Evolutionary conservation across 2,329 filamentous ascomycete species (phyloP).

Genomic region (Emergomyces africanus): DNA sequence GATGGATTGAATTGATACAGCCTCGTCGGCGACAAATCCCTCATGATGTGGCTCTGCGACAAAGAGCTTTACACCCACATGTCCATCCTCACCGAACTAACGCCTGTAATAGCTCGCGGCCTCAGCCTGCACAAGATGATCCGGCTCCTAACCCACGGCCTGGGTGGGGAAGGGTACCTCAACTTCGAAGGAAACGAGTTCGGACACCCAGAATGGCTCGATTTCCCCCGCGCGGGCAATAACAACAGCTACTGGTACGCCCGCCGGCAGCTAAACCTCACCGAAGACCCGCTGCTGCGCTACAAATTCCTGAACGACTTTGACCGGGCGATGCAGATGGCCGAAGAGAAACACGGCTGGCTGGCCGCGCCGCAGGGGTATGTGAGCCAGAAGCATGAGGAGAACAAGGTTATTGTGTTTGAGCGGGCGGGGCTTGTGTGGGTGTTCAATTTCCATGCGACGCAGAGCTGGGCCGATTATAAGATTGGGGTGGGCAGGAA

Average conservation of each 20-base stretch:
- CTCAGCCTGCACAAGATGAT: slow-evolving; percentile 97
- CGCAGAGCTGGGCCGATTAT: slow-evolving; percentile 79
- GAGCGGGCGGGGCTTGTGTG: slow-evolving; percentile 83
- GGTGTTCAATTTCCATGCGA: slow-evolving; percentile 91
- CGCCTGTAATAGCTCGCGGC: slow-evolving; percentile 76
- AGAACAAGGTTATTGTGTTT: slow-evolving; percentile 90
- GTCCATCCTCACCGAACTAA: slow-evolving; percentile 74
- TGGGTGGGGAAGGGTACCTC: slow-evolving; percentile 92
- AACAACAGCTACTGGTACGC: slow-evolving; percentile 91
- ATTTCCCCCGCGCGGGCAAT: slow-evolving; percentile 91
- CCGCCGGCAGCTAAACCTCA: slow-evolving; percentile 81
- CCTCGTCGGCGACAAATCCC: slow-evolving; percentile 87
- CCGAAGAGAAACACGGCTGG: slow-evolving; percentile 86
- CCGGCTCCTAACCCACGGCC: slow-evolving; percentile 74
- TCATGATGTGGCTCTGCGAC: slow-evolving; percentile 98
- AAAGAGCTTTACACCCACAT: slow-evolving; percentile 97
- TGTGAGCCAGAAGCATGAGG: slow-evolving; percentile 85
- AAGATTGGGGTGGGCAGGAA: slow-evolving; percentile 68
- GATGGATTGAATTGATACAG: slow-evolving; percentile 35
- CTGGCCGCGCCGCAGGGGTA: slow-evolving; percentile 74
- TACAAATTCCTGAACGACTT: slow-evolving; percentile 92
- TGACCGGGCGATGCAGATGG: slow-evolving; percentile 79
- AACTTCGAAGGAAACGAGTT: slow-evolving; percentile 99
- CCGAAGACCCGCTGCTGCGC: slow-evolving; percentile 71
- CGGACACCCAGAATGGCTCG: slow-evolving; percentile 96